Conservation (phyloP, 2,329 filamentous ascomycete species). For the Hypoxylon sp. region DNA sequence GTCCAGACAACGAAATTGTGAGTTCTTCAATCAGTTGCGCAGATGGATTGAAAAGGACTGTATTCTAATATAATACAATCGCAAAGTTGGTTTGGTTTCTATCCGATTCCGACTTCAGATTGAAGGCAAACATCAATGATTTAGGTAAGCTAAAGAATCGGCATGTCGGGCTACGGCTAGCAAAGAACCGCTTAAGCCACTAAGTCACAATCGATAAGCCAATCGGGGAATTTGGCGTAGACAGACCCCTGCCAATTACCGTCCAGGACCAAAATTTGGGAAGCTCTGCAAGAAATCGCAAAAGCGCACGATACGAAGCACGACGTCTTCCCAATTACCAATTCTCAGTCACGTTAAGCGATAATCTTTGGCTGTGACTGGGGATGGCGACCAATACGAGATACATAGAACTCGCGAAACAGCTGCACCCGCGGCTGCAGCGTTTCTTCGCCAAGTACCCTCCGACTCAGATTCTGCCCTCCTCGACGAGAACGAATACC, state of each 20-base stretch:
- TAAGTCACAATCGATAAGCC: constrained; percentile 21
- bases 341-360: constrained; percentile 8
- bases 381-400: constrained; percentile 47
- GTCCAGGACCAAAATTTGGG: constrained; percentile 38
- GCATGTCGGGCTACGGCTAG: constrained; percentile 34
- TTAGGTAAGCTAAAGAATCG: constrained; percentile 25
- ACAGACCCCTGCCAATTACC: constrained; percentile 30
- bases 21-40: not conserved
- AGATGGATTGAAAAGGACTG: not conserved
- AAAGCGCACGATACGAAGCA: constrained; percentile 20
- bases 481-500: constrained; percentile 54
- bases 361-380: constrained; percentile 5
- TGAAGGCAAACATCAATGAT: constrained; percentile 20
- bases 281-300: constrained; percentile 5
- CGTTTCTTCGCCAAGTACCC: constrained; percentile 94
- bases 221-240: constrained; percentile 45
- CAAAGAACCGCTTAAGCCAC: constrained; percentile 13
- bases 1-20: too few relatives aligned
- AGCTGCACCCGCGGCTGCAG: constrained; percentile 82
- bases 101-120: constrained; percentile 18
- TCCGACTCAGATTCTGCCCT: constrained; percentile 72
- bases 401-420: constrained; percentile 74
- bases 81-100: constrained; percentile 24
- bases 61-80: not conserved
- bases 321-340: constrained; percentile 15